Conservation (phyloP, 306 rosid species). For the Glycine latifolia region DNA sequence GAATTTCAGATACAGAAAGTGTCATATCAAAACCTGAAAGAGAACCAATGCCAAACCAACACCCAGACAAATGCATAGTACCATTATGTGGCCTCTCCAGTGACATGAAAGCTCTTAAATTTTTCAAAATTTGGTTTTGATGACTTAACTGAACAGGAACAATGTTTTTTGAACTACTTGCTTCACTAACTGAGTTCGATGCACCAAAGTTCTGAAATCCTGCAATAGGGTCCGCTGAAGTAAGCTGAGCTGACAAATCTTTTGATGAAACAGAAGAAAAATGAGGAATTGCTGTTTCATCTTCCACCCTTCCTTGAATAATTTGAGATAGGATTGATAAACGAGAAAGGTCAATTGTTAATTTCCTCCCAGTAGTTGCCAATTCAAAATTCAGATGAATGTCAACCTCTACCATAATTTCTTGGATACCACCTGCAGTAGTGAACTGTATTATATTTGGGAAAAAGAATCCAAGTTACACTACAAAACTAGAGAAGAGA, state of each 20-base stretch:
- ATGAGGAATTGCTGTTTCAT: conserved; percentile 62
- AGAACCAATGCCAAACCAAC: conserved; percentile 77
- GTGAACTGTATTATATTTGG: conserved; percentile 41
- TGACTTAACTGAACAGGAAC: conserved; percentile 51
- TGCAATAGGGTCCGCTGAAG: conserved; percentile 54
- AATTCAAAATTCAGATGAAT: conserved; percentile 59
- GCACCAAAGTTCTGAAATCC: conserved; percentile 52
- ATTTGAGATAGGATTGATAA: conserved; percentile 71
- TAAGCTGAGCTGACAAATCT: conserved; percentile 48
- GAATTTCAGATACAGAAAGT: conserved; percentile 75
- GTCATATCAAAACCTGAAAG: conserved; percentile 69
- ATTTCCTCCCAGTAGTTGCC: conserved; percentile 57
- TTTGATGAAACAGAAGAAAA: conserved; percentile 62
- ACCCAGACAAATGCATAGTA: conserved; percentile 45
- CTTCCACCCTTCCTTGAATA: conserved; percentile 50
- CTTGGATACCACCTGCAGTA: conserved; percentile 70
- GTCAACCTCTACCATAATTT: conserved; percentile 72
- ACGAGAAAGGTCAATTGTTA: conserved; percentile 63
- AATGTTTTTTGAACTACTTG: conserved; percentile 64
- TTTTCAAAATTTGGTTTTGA: conserved; percentile 66
- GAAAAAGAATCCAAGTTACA: neutral
- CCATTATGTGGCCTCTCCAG: conserved; percentile 60
- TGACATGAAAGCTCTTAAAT: conserved; percentile 62
- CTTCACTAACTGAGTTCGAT: conserved; percentile 54
- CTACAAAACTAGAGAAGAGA: conserved; percentile 22